Base-by-base conservation (phyloP, 768 basidiomycete genomes). In the Podaxis mareebaensis region DNA sequence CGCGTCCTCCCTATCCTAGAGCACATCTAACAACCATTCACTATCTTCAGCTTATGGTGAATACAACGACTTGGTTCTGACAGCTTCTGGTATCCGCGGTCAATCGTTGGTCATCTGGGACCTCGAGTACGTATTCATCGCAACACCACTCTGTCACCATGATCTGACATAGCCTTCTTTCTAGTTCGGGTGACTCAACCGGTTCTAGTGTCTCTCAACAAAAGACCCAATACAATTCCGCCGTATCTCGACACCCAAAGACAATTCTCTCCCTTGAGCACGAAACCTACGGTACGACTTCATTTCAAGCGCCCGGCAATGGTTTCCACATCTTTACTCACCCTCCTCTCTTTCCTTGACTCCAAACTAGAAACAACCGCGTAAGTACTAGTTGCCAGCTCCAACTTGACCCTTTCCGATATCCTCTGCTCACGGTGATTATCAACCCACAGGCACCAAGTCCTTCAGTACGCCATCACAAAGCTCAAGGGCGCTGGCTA, bases 11-110 rank as follows among this genome's bases (percentile, higher is more conserved):
- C n/a, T 24, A 15, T 33, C 15, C 3, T 13, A 24, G 12, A 13
- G 1, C 10, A 4, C 0, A 12, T 12, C 11, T 1, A 51, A 24
- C 26, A 28, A 3, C 26, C 2, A 11, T 51, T 51, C 10, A 10
- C 22, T 6, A 28, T 58, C 15, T 53, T 5, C 33, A 79, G 76
- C 81, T 3, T 83, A 78, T 61, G 81, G 82, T 6, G 76, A 70
- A 64, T 81, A 79, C 71, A 83, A 84, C 64, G 69, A 80, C 67
- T 73, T 79, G 15, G 82, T 82, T 11, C 75, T 74, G 71, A 76
- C 67, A n/a, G 79, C 71, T 15, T 70, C 79, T 0, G 65, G 52
- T n/a, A 56, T 71, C 30, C 72, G 77, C n/a, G 73, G 73, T 1
- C 78, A 80, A 61, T 73, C 73, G 3, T 30, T 80, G 3, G 76